These are phyloP conservation scores for Isoetes engelmannii DNA, from an alignment of 83 land plant species.

Conservation along the genomic window DNA sequence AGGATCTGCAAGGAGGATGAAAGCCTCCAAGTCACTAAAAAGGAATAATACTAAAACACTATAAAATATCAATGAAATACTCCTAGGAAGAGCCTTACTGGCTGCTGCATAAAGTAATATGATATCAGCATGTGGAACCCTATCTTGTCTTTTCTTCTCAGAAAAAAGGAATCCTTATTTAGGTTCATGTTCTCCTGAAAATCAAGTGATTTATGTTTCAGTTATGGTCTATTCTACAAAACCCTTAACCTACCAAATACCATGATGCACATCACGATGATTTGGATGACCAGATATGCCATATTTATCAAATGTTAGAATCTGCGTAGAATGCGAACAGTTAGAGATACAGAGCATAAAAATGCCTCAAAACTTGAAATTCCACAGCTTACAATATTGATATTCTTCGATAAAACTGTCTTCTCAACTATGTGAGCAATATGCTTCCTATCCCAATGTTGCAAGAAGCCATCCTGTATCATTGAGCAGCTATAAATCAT, in stretches of 20 bases:
- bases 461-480: conserved; percentile 1
- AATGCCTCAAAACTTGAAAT: not conserved
- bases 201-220: too few relatives aligned
- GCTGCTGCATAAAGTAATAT: too few relatives aligned
- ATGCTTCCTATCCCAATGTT: not conserved
- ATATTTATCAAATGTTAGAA: conserved; percentile 48
- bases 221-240: not conserved
- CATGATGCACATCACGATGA: conserved; percentile 51
- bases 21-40: too few relatives aligned
- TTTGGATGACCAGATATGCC: conserved; percentile 61
- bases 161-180: too few relatives aligned
- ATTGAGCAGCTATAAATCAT: too few relatives aligned
- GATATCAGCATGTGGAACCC: too few relatives aligned
- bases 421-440: not conserved
- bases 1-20: too few relatives aligned
- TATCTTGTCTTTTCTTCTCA: too few relatives aligned
- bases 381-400: not conserved
- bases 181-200: too few relatives aligned
- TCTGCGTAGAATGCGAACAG: conserved; percentile 10
- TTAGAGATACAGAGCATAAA: not conserved
- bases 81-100: too few relatives aligned
- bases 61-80: too few relatives aligned
- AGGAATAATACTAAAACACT: too few relatives aligned
- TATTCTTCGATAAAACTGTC: not conserved
- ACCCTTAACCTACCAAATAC: conserved; percentile 32